Percentiles rank a stretch among this genome's conserved stretches.
Conservation (phyloP, 2,329 filamentous ascomycete species). For the Hymenoscyphus salicellus region DNA sequence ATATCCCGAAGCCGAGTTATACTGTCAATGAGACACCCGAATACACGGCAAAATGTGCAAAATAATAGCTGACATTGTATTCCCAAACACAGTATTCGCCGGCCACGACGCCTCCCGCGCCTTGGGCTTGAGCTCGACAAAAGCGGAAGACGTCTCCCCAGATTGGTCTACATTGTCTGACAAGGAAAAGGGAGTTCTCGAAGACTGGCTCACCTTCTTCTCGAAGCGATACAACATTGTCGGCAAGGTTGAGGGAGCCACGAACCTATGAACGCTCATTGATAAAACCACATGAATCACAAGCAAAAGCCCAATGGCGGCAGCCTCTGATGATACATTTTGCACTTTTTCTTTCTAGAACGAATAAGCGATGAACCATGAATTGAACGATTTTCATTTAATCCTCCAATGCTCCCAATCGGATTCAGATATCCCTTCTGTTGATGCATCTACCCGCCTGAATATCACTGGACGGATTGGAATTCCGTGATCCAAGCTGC, state of each 20-base stretch:
- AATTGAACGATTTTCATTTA: constrained; percentile 1
- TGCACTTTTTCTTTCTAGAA: background rate
- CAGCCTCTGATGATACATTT: background rate
- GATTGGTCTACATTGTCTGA: constrained; percentile 82
- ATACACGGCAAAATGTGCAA: background rate
- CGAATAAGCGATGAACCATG: background rate
- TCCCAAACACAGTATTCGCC: constrained; percentile 70
- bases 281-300: background rate
- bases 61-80: constrained; percentile 4
- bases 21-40: background rate
- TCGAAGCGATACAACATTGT: constrained; percentile 94
- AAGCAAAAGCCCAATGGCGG: background rate
- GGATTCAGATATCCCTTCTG: background rate
- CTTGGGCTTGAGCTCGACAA: constrained; percentile 80
- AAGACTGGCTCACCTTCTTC: constrained; percentile 96
- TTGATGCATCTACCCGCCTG: background rate
- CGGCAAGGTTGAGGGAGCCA: constrained; percentile 61
- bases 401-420: background rate
- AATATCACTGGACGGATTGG: background rate
- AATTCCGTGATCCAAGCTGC: background rate
- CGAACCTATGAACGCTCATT: constrained; percentile 43
- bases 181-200: constrained; percentile 77
- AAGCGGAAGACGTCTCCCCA: constrained; percentile 74
- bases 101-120: constrained; percentile 95
- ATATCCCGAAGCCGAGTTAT: background rate